These are phyloP conservation scores for Golubevia pallescens DNA, from an alignment of 1,284 basidiomycete genomes.

Conservation along the genomic window DNA sequence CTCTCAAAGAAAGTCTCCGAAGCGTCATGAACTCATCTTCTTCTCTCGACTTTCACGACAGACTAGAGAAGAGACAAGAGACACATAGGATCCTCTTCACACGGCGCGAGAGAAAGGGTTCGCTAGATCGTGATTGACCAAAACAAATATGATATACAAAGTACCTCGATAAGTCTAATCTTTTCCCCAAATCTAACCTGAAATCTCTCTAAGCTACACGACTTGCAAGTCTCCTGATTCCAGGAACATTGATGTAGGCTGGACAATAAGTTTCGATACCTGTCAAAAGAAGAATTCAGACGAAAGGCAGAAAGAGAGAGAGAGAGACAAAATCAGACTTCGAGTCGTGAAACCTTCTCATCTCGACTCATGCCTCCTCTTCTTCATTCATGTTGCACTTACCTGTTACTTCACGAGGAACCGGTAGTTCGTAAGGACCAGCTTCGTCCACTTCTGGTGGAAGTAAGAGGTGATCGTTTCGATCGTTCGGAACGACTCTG, in stretches of 20 bases:
- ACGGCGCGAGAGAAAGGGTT: too few species aligned
- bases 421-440: conserved; percentile 59
- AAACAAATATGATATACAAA: too few species aligned
- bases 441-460: conserved; percentile 64
- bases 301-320: neutral
- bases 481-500: conserved; percentile 61
- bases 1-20: too few species aligned
- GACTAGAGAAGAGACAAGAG: too few species aligned
- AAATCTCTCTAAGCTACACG: conserved; percentile 41
- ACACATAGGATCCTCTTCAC: too few species aligned
- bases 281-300: neutral
- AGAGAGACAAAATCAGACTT: conserved; percentile 4
- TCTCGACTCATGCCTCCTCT: neutral
- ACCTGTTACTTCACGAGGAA: conserved; percentile 58
- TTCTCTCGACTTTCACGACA: too few species aligned
- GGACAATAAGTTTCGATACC: conserved; percentile 64
- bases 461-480: conserved; percentile 60
- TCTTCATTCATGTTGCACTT: neutral
- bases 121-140: too few species aligned
- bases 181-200: neutral
- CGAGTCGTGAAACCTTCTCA: neutral
- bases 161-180: neutral
- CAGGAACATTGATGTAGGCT: conserved; percentile 57
- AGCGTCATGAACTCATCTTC: too few species aligned
- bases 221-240: conserved; percentile 50